Conservation (phyloP, 148 eudicot species). For the Agrostemma githago region DNA sequence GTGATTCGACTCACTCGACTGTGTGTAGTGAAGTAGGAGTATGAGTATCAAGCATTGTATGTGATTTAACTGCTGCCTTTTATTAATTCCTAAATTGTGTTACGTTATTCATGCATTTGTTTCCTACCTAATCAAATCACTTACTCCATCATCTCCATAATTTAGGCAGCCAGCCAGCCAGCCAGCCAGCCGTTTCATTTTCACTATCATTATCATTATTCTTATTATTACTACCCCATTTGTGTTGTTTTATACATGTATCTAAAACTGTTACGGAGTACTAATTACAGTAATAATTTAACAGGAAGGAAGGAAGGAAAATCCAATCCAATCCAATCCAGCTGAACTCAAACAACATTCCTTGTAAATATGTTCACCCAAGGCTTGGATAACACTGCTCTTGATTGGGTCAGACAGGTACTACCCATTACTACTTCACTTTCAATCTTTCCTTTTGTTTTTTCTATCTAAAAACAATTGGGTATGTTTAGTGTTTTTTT, state of each 20-base stretch:
- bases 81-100: background rate
- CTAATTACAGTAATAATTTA: background rate
- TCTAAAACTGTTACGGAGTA: background rate
- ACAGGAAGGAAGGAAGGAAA: too few species aligned
- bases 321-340: background rate
- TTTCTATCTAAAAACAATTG: too few species aligned
- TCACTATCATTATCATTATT: background rate
- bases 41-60: slow-evolving; percentile 28
- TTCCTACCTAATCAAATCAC: background rate
- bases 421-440: background rate
- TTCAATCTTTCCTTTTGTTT: background rate
- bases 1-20: background rate
- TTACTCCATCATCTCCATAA: background rate
- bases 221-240: background rate
- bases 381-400: slow-evolving; percentile 66
- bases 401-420: slow-evolving; percentile 68
- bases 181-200: slow-evolving; percentile 5
- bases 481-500: background rate
- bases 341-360: slow-evolving; percentile 15
- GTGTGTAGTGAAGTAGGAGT: background rate
- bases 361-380: slow-evolving; percentile 51
- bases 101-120: background rate
- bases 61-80: slow-evolving; percentile 29
- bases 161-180: too few species aligned
- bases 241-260: background rate